Evolutionary conservation across 768 basidiomycete genomes (phyloP), one percentile per base, ranked within the genome.

Genomic region (Leccinum imitatum): DNA sequence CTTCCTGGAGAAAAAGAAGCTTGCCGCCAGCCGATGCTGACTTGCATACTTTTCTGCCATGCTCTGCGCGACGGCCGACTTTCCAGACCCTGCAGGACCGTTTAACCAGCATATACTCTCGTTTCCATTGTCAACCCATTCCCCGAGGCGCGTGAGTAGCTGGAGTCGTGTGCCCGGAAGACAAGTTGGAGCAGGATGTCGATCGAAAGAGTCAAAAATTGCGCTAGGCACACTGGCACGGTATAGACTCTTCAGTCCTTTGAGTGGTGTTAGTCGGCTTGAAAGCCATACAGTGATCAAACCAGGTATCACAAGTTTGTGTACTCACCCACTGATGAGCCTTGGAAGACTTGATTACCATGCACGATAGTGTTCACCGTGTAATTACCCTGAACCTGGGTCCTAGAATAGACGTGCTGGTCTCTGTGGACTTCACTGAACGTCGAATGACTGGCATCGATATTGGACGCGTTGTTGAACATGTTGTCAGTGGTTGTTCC

Each of bases 1-100:
- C 25, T 65, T 65, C 11, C 67, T 56, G 8, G 68, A 75, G 56
- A 76, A 75, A 62, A 77, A 77, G 59, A 75, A 77, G 35, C 69
- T 72, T 6, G 73, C 75, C 17, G 71, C 72, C 4, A 76, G 68
- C 14, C 67, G 69, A 25, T 37, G 15, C 37, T 60, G 53, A 44
- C 31, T 25, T 41, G 58, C 54, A 54, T 62, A 69, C 48, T 61
- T 65, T 50, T 73, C 63, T 17, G 73, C 68, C 1, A 74, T 59
- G 9, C 66, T 71, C 53, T 75, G 73, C 6, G 66, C 66, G 19
- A 77, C 55, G 10, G 67, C 67, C 7, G 67, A 68, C 54, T 68
- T 68, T 4, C 69, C 69, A 4, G 58, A 66, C 0, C 68, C 68
- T 5, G 69, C 69, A 31, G 56, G 58, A 33, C 68, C 69, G 13